phyloP scores from a whole-genome alignment of 495 filamentous ascomycete species.

The Penicillium canescens region DNA sequence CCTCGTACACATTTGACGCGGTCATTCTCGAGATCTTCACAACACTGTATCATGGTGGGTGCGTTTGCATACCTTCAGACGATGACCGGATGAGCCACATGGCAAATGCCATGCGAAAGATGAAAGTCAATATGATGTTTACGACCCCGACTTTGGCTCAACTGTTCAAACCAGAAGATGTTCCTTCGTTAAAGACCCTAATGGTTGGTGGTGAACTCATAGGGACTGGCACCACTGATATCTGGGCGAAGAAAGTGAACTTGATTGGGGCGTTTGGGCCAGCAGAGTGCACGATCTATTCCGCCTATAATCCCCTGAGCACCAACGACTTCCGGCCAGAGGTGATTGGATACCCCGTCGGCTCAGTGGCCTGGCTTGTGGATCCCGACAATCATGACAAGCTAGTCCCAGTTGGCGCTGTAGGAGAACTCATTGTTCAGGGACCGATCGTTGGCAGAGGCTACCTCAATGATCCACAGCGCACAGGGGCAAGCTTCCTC shows the following conservation, averaged over 20 bases:
- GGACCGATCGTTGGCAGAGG: slow-evolving; percentile 39
- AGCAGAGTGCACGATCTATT: slow-evolving; percentile 20
- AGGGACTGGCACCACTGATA: slow-evolving; percentile 6
- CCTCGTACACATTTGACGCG: slow-evolving; percentile 23
- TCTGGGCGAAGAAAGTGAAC: not conserved
- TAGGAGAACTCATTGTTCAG: slow-evolving; percentile 48
- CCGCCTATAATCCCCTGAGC: not conserved
- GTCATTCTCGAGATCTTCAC: slow-evolving; percentile 17
- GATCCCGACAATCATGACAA: slow-evolving; percentile 27
- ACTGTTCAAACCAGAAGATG: slow-evolving; percentile 7
- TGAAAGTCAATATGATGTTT: slow-evolving; percentile 3
- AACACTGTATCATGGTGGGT: slow-evolving; percentile 23
- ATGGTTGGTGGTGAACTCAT: slow-evolving; percentile 21
- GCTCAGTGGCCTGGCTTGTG: slow-evolving; percentile 38
- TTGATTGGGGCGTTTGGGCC: slow-evolving; percentile 17
- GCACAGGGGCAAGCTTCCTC: slow-evolving; percentile 44
- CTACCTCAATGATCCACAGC: slow-evolving; percentile 39
- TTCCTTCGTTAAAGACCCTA: slow-evolving; percentile 18
- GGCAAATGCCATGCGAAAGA: slow-evolving; percentile 3
- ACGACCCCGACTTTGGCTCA: slow-evolving; percentile 15
- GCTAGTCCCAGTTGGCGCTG: slow-evolving; percentile 34
- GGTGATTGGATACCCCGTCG: not conserved
- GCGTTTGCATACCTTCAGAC: slow-evolving; percentile 27
- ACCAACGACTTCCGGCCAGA: not conserved
- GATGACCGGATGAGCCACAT: slow-evolving; percentile 14